Percentiles rank a stretch among this genome's conserved stretches.
Evolutionary conservation across 1,139 yeast species (phyloP).

Genomic region (Kodamaea ohmeri): DNA sequence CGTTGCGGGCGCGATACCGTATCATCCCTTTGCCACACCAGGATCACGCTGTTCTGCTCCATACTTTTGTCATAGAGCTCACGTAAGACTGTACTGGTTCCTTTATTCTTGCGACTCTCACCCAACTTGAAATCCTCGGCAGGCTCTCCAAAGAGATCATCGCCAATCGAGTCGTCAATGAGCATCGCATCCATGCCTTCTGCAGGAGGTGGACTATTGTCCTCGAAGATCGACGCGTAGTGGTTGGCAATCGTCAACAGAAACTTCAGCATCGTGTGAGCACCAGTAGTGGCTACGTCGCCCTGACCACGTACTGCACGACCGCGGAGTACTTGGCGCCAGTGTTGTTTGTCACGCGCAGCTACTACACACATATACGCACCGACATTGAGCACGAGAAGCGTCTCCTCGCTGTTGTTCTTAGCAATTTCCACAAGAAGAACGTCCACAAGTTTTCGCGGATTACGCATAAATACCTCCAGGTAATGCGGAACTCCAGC

Average conservation of each 20-base stretch:
- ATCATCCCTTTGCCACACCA: conserved; percentile 2
- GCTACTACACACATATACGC: conserved; percentile 22
- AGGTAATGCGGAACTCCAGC: conserved; percentile 1
- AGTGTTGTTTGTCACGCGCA: conserved; percentile 23
- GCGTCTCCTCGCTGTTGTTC: conserved; percentile 28
- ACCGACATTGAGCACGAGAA: conserved; percentile 28
- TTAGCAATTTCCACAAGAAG: conserved; percentile 12
- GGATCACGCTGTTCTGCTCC: conserved; percentile 4
- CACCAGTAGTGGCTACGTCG: background rate
- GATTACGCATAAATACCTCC: conserved; percentile 5
- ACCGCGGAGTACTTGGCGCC: conserved; percentile 20
- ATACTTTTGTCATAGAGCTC: conserved; percentile 11
- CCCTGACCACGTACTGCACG: conserved; percentile 1
- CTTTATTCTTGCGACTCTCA: background rate
- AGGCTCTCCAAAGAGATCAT: conserved; percentile 15
- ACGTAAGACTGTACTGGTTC: background rate
- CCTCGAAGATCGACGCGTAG: conserved; percentile 18
- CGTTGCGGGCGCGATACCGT: conserved; percentile 5
- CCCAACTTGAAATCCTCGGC: conserved; percentile 5
- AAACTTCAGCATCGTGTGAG: conserved; percentile 10
- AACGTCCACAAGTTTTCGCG: conserved; percentile 7
- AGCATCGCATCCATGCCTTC: conserved; percentile 12
- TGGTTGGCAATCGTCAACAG: conserved; percentile 14
- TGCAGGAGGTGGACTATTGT: conserved; percentile 4
- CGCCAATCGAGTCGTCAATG: conserved; percentile 14